These are phyloP conservation scores for Saccharomycopsis fermentans DNA, from an alignment of 805 yeast genomes.

Conservation along the genomic window DNA sequence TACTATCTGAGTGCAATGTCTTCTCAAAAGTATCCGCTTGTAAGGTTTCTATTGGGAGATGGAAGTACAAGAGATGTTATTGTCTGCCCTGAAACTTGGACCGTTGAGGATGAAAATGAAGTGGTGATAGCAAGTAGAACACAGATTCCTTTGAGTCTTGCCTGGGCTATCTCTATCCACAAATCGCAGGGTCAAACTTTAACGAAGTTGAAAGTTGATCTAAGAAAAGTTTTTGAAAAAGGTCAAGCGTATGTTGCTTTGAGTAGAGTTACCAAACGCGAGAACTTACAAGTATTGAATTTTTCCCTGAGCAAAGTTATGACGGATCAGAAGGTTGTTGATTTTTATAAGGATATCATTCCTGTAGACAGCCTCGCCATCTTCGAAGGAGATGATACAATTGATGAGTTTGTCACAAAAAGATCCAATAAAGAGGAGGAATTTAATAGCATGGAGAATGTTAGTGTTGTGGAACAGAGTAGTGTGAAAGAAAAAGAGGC, in stretches of 20 bases:
- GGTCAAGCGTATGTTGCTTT: conserved; percentile 97
- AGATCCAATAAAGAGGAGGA: not conserved
- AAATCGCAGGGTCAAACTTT: conserved; percentile 93
- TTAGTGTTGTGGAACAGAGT: not conserved
- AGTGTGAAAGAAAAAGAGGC: not conserved
- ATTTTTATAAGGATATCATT: conserved; percentile 49
- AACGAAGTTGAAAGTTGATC: conserved; percentile 66
- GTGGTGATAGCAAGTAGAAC: conserved; percentile 52
- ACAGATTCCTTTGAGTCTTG: conserved; percentile 82
- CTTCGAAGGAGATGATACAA: not conserved
- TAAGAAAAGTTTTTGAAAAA: conserved; percentile 66
- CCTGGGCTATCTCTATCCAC: conserved; percentile 95
- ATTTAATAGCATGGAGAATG: not conserved
- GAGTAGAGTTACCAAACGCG: conserved; percentile 77
- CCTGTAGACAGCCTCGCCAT: conserved; percentile 20
- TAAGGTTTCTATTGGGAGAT: conserved; percentile 62
- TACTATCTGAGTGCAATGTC: conserved; percentile 35
- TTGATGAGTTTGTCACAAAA: not conserved
- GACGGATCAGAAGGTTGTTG: conserved; percentile 61
- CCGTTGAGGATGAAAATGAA: conserved; percentile 63
- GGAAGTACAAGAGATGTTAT: conserved; percentile 49
- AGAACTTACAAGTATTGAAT: conserved; percentile 72
- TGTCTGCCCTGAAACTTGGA: conserved; percentile 77
- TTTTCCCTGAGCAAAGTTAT: conserved; percentile 54
- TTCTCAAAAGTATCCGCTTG: conserved; percentile 56